Base-by-base conservation (phyloP, 148 eudicot genomes). In the Rhododendron simsii region DNA sequence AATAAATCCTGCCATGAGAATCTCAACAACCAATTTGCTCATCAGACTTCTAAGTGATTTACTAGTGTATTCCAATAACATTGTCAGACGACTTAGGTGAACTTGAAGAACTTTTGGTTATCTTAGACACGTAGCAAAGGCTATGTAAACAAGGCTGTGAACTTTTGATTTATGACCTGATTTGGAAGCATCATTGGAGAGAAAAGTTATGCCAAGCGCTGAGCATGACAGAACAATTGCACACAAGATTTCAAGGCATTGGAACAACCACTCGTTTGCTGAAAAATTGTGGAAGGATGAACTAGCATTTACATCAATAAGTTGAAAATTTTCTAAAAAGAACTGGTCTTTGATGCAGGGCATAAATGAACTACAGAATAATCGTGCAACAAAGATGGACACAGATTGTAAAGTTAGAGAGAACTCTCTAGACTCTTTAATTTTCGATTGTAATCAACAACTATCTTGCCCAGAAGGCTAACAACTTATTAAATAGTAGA, bases 261-360 rank as follows among this genome's bases (percentile, higher is more conserved):
- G 92, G 78, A 91, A 91, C 85, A 93, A 84, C 93, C 95, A 93
- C 86, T 93, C 92, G 48, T 90, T 90, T 67, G 91, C 90, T 37
- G 92, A 79, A 73, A 91, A 91, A 28, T 83, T 90, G 50, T 93
- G 92, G 86, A 93, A 93, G 81, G 83, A 90, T 48, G 92, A 84
- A 81, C 85, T 89, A 3, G 92, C 91, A 81, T 88, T 90, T 23
- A 51, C 87, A 78, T 93, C 93, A 35, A 91, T 84, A 61, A 89
- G 88, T 41, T 91, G 81, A 47, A 93, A 84, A 53, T 87, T 82
- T 55, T 87, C 87, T 45, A 0, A 6, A 55, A 89, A 90, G 85
- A 91, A 94, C 59, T 88, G 87, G 5, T 92, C 89, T 86, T 92
- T n/a, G n/a, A n/a, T n/a, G n/a, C n/a, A n/a, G n/a, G n/a, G n/a